phyloP scores from a whole-genome alignment of 805 yeast species.

The Torulaspora gathmanii region DNA sequence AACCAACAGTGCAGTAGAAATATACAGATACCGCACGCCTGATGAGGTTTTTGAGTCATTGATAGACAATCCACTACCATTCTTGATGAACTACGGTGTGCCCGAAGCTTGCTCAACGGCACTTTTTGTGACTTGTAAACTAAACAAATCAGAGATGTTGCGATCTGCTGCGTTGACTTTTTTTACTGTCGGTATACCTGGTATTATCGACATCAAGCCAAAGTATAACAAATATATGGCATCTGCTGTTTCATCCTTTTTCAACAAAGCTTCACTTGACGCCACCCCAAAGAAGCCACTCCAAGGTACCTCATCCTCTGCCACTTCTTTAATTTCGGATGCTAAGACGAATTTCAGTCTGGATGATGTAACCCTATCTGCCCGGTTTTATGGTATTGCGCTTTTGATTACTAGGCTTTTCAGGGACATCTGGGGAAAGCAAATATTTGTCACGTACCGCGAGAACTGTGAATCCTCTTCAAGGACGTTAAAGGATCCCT shows the following conservation, averaged over 20 bases:
- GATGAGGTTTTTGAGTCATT: conserved; percentile 68
- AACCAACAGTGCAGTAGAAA: conserved; percentile 71
- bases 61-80: conserved; percentile 64
- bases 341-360: conserved; percentile 37
- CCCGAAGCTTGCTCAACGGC: conserved; percentile 90
- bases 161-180: conserved; percentile 43
- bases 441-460: conserved; percentile 49
- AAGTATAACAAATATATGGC: conserved; percentile 34
- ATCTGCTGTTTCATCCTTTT: conserved; percentile 29
- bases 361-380: conserved; percentile 81
- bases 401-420: conserved; percentile 72
- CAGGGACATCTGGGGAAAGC: conserved; percentile 71
- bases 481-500: conserved; percentile 25
- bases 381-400: conserved; percentile 84
- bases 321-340: conserved; percentile 9
- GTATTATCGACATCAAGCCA: conserved; percentile 42
- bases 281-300: conserved; percentile 21
- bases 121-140: conserved; percentile 74
- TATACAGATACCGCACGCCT: conserved; percentile 75
- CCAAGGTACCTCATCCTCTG: conserved; percentile 14
- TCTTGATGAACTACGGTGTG: conserved; percentile 74
- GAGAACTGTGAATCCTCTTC: conserved; percentile 5
- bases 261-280: conserved; percentile 23
- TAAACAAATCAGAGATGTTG: conserved; percentile 51
- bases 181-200: conserved; percentile 42